Evolutionary conservation across 2,329 filamentous ascomycete genomes (phyloP).

Genomic region (Hypoxylon sp.): DNA sequence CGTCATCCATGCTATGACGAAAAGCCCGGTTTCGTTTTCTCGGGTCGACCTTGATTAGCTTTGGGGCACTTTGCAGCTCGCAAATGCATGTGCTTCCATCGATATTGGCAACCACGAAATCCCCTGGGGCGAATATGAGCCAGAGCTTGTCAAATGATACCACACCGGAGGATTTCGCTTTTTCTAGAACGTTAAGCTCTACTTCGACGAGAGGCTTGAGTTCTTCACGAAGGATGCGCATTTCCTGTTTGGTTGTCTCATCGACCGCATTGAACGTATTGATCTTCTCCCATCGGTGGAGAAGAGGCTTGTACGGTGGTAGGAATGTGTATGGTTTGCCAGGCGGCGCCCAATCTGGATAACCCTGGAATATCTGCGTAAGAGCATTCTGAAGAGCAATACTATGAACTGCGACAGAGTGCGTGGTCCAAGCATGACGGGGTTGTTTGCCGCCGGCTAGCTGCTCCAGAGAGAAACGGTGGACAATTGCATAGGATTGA

Average conservation of each 20-base stretch:
- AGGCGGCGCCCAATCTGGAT: not conserved
- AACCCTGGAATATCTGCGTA: not conserved
- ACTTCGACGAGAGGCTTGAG: constrained; percentile 6
- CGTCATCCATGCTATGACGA: not conserved
- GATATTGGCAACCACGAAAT: not conserved
- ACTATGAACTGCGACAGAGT: constrained; percentile 1
- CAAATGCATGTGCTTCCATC: constrained; percentile 1
- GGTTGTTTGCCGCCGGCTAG: not conserved
- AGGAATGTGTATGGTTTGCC: constrained; percentile 1
- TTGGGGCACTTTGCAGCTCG: not conserved
- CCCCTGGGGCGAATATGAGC: constrained; percentile 1
- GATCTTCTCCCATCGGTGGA: constrained; percentile 4
- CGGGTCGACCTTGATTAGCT: not conserved
- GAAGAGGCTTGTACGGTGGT: constrained; percentile 1
- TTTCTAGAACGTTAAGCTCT: not conserved
- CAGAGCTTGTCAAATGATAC: not conserved
- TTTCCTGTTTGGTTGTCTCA: not conserved
- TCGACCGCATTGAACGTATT: not conserved
- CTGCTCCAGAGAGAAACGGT: constrained; percentile 3
- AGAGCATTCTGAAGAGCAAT: not conserved
- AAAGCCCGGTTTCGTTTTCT: not conserved
- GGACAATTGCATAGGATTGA: constrained; percentile 5
- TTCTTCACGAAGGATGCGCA: not conserved
- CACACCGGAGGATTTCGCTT: not conserved
- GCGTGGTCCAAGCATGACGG: not conserved